Conservation (phyloP, 768 basidiomycete species). For the Hortiboletus campestris region DNA sequence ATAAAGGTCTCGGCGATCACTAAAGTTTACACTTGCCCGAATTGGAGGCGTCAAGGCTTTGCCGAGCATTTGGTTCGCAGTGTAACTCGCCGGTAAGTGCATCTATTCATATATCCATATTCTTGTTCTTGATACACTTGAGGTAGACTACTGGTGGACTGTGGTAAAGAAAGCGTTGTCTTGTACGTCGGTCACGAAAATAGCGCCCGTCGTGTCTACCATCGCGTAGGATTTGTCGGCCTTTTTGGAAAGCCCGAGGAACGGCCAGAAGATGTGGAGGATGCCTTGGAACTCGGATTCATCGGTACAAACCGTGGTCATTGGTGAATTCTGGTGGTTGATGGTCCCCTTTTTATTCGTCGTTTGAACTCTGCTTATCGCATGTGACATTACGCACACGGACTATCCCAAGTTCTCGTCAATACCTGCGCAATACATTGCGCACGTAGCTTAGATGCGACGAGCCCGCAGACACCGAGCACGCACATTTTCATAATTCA, state of each 20-base stretch:
- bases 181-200: slow-evolving; percentile 56
- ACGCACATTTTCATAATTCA: not conserved
- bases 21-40: slow-evolving; percentile 53
- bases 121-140: not conserved
- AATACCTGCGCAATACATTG: not conserved
- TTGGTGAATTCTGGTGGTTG: slow-evolving; percentile 38
- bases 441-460: not conserved
- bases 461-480: not conserved
- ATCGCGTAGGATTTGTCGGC: slow-evolving; percentile 52
- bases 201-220: slow-evolving; percentile 49
- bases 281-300: slow-evolving; percentile 55
- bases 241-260: slow-evolving; percentile 36
- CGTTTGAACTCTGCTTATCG: not conserved
- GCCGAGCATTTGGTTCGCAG: slow-evolving; percentile 51
- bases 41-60: slow-evolving; percentile 45
- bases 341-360: not conserved
- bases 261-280: slow-evolving; percentile 41
- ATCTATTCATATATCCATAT: not conserved
- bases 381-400: not conserved
- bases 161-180: slow-evolving; percentile 47
- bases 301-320: slow-evolving; percentile 46
- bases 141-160: slow-evolving; percentile 36
- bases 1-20: slow-evolving; percentile 51
- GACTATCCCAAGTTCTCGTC: not conserved
- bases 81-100: slow-evolving; percentile 43